These are phyloP conservation scores for Aspergillus haitiensis DNA, from an alignment of 495 filamentous ascomycete genomes.

Conservation along the genomic window DNA sequence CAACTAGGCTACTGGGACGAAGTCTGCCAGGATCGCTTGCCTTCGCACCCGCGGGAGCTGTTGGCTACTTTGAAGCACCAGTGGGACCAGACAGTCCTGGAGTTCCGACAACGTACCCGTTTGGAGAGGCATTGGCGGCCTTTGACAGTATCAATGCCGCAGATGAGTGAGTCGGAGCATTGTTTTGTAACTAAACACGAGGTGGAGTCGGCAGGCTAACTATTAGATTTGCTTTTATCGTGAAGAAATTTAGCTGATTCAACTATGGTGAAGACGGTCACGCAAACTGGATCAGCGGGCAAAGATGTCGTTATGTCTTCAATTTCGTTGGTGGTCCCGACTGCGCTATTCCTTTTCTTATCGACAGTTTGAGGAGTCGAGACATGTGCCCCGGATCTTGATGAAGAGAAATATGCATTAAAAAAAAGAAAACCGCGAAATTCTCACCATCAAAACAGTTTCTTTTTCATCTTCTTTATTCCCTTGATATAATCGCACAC, in stretches of 20 bases:
- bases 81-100: conserved; percentile 12
- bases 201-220: conserved; percentile 1
- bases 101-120: no score
- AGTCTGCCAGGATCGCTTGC: conserved; percentile 26
- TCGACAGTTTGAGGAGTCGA: no score
- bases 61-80: conserved; percentile 25
- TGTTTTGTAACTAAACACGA: not conserved
- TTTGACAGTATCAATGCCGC: not conserved
- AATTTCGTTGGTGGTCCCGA: not conserved
- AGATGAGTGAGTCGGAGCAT: conserved; percentile 8
- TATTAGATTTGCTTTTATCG: not conserved
- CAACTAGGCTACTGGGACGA: conserved; percentile 11
- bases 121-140: not conserved
- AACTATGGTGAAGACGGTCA: conserved; percentile 8
- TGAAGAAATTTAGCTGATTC: conserved; percentile 11
- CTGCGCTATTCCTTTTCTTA: not conserved
- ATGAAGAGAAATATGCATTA: no score
- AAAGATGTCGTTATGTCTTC: conserved; percentile 3
- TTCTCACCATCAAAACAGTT: no score
- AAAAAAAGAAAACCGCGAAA: no score
- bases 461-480: no score
- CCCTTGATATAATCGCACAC: no score
- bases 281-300: conserved; percentile 11
- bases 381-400: no score
- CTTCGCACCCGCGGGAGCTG: conserved; percentile 23